Base-by-base conservation (phyloP, 2,329 filamentous ascomycete species). In the Calonectria pseudoreteaudii region DNA sequence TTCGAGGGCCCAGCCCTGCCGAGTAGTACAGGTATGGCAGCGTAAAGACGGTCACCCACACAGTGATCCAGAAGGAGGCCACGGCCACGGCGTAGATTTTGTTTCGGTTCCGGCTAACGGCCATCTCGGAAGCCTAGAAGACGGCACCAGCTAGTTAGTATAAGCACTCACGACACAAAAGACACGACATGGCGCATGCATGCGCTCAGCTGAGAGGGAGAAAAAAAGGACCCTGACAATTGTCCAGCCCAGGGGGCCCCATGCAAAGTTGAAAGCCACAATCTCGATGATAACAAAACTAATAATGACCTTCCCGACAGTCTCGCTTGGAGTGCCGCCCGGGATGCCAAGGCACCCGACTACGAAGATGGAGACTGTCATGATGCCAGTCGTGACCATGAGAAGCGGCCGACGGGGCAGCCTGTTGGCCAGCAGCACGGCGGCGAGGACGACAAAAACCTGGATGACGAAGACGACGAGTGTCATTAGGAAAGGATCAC, bases 61-160 rank as follows among this genome's bases (percentile, higher is more conserved):
- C 83, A 0, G 84, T 86, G 69, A 86, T 78, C 82, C 82, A 88
- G 80, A 88, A 88, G 7, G 80, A 83, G 4, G 81, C 86, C 0
- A 89, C 85, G 0, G 86, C 82, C 6, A 84, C 72, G 1, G 79
- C 77, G 30, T 80, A 80, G 36, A 80, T 80, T 7, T 80, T 80
- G 74, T 80, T 82, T 64, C 86, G 81, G 79, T 89, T 89, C 18
- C 83, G 84, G 5, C 87, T 87, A 30, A 88, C 86, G 0, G 87
- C 85, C 84, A 87, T 86, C 74, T 89, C 87, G 4, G 83, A 85
- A 34, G 85, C 85, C 80, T 81, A 31, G 18, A 18, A 47, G 18
- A 47, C 41, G 20, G 41, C 41, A 47, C 44, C 44, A n/a, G 44
- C 23, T 23, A 47, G 44, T 18, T 34, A 34, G 31, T 34, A 47